Evolutionary conservation across 139 green algal species (phyloP), one percentile per base, ranked within the genome.

Genomic region (Tetradesmus obliquus): DNA sequence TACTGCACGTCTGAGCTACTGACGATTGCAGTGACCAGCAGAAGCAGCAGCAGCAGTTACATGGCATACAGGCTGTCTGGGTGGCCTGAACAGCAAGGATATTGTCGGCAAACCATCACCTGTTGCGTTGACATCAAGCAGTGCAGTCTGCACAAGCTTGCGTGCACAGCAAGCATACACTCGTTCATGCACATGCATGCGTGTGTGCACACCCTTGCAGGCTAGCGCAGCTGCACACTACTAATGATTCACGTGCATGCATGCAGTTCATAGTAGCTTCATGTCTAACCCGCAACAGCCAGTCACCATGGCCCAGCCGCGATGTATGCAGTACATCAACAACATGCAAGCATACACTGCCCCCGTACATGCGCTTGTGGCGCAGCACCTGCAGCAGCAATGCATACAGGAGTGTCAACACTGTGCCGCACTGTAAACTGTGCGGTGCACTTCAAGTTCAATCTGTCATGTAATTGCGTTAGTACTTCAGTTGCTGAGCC

Each of bases 401-500:
- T n/a, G n/a, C n/a, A n/a, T 45, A 45, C 32, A 45, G 32, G 32
- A 45, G 32, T 45, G 32, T 45, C 32, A 45, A 45, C 32, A 45
- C 32, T 45, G 32, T 45, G 32, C 32, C 32, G 32, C 32, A 45
- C 32, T 45, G 32, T 45, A 45, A 45, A 45, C 32, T 45, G 32
- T 45, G 32, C 0, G 32, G 32, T 1, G 0, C 32, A 45, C 32
- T 45, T 45, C 32, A 45, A 45, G 32, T 0, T 0, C 32, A 45
- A 0, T 45, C 32, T 45, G 32, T 45, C 32, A 45, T 45, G 32
- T 8, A 0, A 51, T 2, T 82, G 4, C 45, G 12, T 57, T 55
- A 6, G 1, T 69, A 1, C 66, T 86, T 24, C 93, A 98, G 94
- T 92, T 99, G 12, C 93, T 99, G n/a, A 98, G 98, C 92, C 98